Percentiles rank a stretch among this genome's conserved stretches.
Evolutionary conservation across 1,284 basidiomycete species (phyloP).

Genomic region (Tremellales sp.): DNA sequence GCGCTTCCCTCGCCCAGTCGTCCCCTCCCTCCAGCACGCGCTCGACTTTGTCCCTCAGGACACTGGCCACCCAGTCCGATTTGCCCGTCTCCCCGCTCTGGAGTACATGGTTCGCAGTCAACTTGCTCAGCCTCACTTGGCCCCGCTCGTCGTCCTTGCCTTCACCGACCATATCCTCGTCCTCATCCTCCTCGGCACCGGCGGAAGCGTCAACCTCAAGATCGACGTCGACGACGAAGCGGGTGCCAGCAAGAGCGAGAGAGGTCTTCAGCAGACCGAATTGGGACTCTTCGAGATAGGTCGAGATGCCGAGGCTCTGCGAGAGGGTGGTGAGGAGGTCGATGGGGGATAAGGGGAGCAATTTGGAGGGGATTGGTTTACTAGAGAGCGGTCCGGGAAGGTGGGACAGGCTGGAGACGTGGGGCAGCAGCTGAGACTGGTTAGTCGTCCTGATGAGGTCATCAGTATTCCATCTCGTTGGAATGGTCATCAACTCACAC

Average conservation of each 20-base stretch:
- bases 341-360: slow-evolving; percentile 20
- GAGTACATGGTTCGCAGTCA: slow-evolving; percentile 35
- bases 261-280: slow-evolving; percentile 39
- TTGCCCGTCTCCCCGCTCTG: slow-evolving; percentile 21
- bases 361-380: slow-evolving; percentile 14
- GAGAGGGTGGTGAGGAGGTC: slow-evolving; percentile 33
- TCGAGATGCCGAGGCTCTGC: slow-evolving; percentile 27
- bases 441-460: slow-evolving; percentile 27
- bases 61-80: slow-evolving; percentile 27
- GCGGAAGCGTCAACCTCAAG: slow-evolving; percentile 30
- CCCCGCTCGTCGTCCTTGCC: slow-evolving; percentile 16
- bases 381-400: slow-evolving; percentile 9
- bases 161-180: slow-evolving; percentile 4
- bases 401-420: slow-evolving; percentile 13
- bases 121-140: slow-evolving; percentile 30
- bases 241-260: slow-evolving; percentile 37
- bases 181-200: slow-evolving; percentile 22
- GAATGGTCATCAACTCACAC: slow-evolving; percentile 15
- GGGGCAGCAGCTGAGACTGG: slow-evolving; percentile 26
- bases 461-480: slow-evolving; percentile 5
- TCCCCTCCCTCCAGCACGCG: background rate
- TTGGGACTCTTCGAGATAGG: slow-evolving; percentile 43
- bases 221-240: slow-evolving; percentile 44
- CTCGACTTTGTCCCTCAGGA: slow-evolving; percentile 18
- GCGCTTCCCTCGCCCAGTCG: slow-evolving; percentile 8